Conservation (phyloP, 352 stramenopile species). For the Aphanomyces euteiches region DNA sequence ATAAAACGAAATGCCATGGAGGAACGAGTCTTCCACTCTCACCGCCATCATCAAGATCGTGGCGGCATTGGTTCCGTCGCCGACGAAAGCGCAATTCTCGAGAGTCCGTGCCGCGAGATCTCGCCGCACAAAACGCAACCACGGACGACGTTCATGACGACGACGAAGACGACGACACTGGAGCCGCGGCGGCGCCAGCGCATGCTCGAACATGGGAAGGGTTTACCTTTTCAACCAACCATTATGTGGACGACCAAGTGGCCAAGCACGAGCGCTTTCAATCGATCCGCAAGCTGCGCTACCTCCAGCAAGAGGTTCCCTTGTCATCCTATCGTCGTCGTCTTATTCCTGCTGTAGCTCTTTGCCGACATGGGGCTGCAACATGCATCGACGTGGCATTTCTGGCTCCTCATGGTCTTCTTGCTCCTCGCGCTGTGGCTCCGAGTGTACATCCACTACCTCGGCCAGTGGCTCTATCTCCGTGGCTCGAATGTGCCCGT, state of each 20-base stretch:
- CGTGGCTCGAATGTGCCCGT: constrained; percentile 59
- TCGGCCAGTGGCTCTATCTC: constrained; percentile 84
- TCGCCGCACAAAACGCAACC: too few species aligned
- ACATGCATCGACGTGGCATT: constrained; percentile 62
- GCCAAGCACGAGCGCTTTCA: constrained; percentile 56
- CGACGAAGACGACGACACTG: background rate
- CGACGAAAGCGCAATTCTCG: background rate
- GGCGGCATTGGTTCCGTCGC: constrained; percentile 24
- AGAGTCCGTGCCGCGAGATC: too few species aligned
- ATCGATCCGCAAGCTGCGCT: constrained; percentile 67
- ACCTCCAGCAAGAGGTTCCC: constrained; percentile 66
- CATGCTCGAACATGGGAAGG: constrained; percentile 22
- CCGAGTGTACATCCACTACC: constrained; percentile 85
- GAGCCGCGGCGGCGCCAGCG: background rate
- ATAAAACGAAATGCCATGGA: background rate
- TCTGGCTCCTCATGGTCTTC: constrained; percentile 65
- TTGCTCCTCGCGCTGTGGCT: constrained; percentile 76
- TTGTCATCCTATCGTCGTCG: background rate
- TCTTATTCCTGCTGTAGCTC: background rate
- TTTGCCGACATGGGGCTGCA: constrained; percentile 59
- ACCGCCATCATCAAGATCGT: background rate
- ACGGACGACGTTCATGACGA: background rate
- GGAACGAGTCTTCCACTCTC: too few species aligned
- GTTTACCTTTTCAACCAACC: constrained; percentile 28
- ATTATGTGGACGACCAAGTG: constrained; percentile 17